Evolutionary conservation across 2,329 filamentous ascomycete species (phyloP).

Genomic region (Sporothrix globosa): DNA sequence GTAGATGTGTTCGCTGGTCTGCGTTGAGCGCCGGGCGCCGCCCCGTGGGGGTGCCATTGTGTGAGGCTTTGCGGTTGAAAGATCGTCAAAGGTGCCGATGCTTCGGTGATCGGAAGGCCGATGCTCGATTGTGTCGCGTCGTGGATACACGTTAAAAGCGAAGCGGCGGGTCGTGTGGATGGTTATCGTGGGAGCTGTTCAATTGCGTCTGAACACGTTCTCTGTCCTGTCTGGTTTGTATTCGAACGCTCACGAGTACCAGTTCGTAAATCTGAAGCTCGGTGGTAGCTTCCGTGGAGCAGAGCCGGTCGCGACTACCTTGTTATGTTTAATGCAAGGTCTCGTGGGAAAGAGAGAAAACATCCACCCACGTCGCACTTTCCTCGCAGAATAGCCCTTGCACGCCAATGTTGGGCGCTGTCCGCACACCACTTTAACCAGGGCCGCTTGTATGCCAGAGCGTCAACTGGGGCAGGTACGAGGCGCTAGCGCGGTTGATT

Average conservation of each 20-base stretch:
- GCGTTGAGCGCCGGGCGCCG: constrained; percentile 45
- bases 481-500: constrained; percentile 1
- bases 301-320: constrained; percentile 24
- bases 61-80: not conserved
- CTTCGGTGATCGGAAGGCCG: not conserved
- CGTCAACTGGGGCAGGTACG: not conserved
- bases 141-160: not conserved
- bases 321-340: constrained; percentile 23
- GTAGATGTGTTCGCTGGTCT: constrained; percentile 53
- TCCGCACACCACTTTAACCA: constrained; percentile 1
- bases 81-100: not conserved
- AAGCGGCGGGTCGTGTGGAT: constrained; percentile 1
- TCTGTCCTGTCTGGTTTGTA: not conserved
- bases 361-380: not conserved
- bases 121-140: constrained; percentile 25
- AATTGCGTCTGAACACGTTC: not conserved
- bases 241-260: too few species aligned
- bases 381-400: constrained; percentile 19
- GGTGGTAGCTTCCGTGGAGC: constrained; percentile 26
- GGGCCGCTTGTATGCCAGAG: not conserved
- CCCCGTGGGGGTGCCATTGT: constrained; percentile 47
- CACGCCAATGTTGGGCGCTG: not conserved
- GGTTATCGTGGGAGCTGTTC: not conserved
- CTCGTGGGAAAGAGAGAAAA: constrained; percentile 17
- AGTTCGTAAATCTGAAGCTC: not conserved